A percentile compares a stretch with the other conserved stretches of the same genome.
Evolutionary conservation across 2,329 filamentous ascomycete genomes (phyloP).

Genomic region (Cordyceps javanica): DNA sequence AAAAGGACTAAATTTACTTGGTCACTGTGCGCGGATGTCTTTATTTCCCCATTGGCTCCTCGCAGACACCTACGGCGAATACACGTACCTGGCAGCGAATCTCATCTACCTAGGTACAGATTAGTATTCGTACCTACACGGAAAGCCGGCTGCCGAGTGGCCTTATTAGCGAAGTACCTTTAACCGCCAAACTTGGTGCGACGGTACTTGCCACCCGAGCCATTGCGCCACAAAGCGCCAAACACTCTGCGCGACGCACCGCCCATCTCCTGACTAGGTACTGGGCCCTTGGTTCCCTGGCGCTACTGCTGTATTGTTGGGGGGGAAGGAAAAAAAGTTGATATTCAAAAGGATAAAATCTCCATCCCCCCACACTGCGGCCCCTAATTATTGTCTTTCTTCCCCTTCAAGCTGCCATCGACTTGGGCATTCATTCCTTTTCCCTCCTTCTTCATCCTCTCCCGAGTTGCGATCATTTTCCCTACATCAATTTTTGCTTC

Average conservation of each 20-base stretch:
- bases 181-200: too few relatives aligned
- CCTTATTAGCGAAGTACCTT: too few relatives aligned
- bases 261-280: conserved; percentile 5
- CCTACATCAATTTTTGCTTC: neutral
- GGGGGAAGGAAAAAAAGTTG: conserved; percentile 1
- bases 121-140: too few relatives aligned
- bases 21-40: too few relatives aligned
- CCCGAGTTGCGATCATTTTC: neutral
- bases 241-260: neutral
- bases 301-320: neutral
- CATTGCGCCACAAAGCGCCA: conserved; percentile 5
- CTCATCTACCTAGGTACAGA: too few relatives aligned
- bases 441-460: neutral
- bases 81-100: too few relatives aligned
- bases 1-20: too few relatives aligned
- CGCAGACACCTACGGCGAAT: too few relatives aligned
- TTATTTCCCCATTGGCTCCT: too few relatives aligned
- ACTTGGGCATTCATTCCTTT: neutral
- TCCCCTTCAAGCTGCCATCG: neutral
- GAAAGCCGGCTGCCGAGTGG: too few relatives aligned
- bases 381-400: conserved; percentile 10
- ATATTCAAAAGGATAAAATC: conserved; percentile 10
- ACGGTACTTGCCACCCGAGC: neutral
- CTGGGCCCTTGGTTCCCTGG: too few relatives aligned
- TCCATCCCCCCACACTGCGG: conserved; percentile 11